Conservation (phyloP, 2,329 filamentous ascomycete species). For the Massarina eburnea region DNA sequence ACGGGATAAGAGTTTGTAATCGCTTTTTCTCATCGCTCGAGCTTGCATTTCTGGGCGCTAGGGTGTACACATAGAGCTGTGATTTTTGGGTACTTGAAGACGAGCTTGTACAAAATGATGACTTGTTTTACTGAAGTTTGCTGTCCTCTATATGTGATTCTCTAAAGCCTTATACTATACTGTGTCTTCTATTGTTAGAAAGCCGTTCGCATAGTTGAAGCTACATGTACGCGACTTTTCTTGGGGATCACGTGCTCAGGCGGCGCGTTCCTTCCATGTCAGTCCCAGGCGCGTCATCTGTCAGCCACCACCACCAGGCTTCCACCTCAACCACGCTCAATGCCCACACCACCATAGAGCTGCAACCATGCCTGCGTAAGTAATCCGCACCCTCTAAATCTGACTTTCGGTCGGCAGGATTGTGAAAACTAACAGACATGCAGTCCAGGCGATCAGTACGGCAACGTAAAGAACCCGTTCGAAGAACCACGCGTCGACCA, state of each 20-base stretch:
- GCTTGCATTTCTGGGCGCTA: constrained; percentile 1
- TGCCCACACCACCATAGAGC: constrained; percentile 24
- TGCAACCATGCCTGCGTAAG: constrained; percentile 41
- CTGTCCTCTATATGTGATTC: too few relatives aligned
- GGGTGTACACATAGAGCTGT: neutral
- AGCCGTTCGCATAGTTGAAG: too few relatives aligned
- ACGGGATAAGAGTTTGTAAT: neutral
- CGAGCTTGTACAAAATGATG: neutral
- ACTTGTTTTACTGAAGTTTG: neutral
- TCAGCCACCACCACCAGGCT: constrained; percentile 27
- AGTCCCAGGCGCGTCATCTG: constrained; percentile 29
- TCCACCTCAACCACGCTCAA: constrained; percentile 21
- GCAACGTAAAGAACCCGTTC: constrained; percentile 70
- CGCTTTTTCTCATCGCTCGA: neutral
- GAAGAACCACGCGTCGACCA: constrained; percentile 73
- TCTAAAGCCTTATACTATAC: neutral
- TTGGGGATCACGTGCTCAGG: constrained; percentile 12
- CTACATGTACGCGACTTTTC: too few relatives aligned
- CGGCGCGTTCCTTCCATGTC: constrained; percentile 23
- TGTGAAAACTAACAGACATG: constrained; percentile 15
- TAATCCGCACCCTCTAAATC: constrained; percentile 4
- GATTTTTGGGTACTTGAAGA: neutral
- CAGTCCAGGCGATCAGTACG: constrained; percentile 44
- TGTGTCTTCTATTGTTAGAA: too few relatives aligned
- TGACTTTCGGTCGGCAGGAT: neutral